A percentile compares a stretch with the other conserved stretches of the same genome.
phyloP scores from a whole-genome alignment of 2,329 filamentous ascomycete genomes.

The Colletotrichum costaricense region DNA sequence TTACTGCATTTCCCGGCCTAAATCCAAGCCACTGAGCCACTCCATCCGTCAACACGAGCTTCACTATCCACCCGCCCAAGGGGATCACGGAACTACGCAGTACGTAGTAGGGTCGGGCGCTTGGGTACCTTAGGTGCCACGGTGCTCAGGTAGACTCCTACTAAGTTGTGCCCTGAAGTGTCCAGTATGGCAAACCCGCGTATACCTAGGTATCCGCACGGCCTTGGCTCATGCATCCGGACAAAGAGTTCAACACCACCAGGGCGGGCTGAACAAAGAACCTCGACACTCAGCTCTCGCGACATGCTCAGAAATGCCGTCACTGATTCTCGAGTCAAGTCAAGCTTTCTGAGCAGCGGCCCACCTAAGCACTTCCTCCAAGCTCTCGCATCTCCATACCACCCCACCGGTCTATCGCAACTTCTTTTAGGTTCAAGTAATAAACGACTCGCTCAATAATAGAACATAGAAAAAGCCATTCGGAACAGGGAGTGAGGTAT shows the following conservation, averaged over 20 bases:
- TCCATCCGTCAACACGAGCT: background rate
- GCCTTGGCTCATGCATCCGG: background rate
- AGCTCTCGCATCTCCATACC: background rate
- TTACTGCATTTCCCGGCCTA: too few species aligned
- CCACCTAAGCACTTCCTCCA: background rate
- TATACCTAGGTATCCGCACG: too few species aligned
- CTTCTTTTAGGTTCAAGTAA: background rate
- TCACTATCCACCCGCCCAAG: too few species aligned
- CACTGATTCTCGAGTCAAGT: background rate
- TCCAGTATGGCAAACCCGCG: background rate
- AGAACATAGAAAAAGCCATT: background rate
- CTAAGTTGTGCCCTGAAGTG: background rate
- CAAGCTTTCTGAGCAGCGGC: background rate
- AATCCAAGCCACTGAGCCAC: background rate
- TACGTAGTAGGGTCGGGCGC: too few species aligned
- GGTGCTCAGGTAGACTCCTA: too few species aligned
- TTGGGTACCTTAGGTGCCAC: background rate
- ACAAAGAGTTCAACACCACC: background rate
- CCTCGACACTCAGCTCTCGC: background rate
- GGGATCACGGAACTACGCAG: background rate
- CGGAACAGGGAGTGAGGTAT: too few species aligned
- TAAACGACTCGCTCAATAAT: background rate
- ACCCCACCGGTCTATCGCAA: background rate
- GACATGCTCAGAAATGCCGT: background rate
- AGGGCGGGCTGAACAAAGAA: background rate